These are phyloP conservation scores for Colletotrichum tamarilloi DNA, from an alignment of 2,329 filamentous ascomycete species.

Conservation along the genomic window DNA sequence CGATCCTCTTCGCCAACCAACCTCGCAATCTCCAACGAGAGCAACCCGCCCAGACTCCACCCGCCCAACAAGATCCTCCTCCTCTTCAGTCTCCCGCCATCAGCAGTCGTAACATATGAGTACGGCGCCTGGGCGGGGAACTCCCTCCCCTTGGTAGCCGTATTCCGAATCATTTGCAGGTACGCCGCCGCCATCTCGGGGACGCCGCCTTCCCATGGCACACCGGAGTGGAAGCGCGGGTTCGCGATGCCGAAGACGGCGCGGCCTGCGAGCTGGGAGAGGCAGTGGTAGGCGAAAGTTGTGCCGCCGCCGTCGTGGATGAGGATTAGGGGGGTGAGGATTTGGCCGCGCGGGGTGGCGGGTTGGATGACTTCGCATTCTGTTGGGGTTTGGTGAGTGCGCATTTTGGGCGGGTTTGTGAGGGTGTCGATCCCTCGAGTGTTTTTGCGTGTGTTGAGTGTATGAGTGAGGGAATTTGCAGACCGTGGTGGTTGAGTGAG, in stretches of 20 bases:
- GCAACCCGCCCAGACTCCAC: slow-evolving; percentile 65
- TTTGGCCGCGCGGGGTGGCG: slow-evolving; percentile 18
- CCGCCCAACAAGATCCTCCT: slow-evolving; percentile 61
- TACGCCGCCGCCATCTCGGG: slow-evolving; percentile 66
- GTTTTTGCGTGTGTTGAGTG: too few relatives aligned
- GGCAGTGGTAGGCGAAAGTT: slow-evolving; percentile 66
- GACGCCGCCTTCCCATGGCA: slow-evolving; percentile 62
- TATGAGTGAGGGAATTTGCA: not conserved
- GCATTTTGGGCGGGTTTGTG: not conserved
- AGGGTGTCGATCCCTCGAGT: too few relatives aligned
- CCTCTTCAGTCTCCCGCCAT: slow-evolving; percentile 21
- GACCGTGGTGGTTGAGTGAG: not conserved
- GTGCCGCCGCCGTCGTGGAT: slow-evolving; percentile 73
- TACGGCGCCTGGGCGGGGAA: slow-evolving; percentile 20
- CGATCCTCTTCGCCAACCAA: slow-evolving; percentile 46
- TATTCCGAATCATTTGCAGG: slow-evolving; percentile 54
- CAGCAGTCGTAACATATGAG: slow-evolving; percentile 40
- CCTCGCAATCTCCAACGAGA: slow-evolving; percentile 62
- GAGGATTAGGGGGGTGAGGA: slow-evolving; percentile 61
- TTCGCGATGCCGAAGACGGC: slow-evolving; percentile 66
- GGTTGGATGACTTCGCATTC: slow-evolving; percentile 34
- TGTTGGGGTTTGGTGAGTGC: slow-evolving; percentile 1
- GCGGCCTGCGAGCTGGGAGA: slow-evolving; percentile 58
- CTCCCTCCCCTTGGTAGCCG: slow-evolving; percentile 40
- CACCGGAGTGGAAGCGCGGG: slow-evolving; percentile 59